These are phyloP conservation scores for Ailanthus altissimus DNA, from an alignment of 345 rosid genomes.

Conservation along the genomic window DNA sequence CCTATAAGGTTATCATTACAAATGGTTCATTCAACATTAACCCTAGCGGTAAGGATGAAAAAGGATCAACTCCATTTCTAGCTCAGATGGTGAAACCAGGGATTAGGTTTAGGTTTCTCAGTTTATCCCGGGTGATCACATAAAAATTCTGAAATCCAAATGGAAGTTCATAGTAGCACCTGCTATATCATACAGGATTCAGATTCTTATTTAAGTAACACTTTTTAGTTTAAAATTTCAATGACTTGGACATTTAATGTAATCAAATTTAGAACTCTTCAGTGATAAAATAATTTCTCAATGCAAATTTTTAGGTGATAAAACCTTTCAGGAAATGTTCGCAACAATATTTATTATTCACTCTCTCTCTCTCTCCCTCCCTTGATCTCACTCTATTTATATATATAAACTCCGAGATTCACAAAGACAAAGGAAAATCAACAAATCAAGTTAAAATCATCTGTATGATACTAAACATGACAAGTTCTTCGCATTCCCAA, in stretches of 20 bases:
- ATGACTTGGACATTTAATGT: neutral
- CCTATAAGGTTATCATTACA: neutral
- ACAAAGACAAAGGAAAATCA: neutral
- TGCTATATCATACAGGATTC: neutral
- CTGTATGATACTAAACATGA: slow-evolving; percentile 1
- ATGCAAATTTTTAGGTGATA: neutral
- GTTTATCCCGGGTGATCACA: neutral
- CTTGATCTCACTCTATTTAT: too few species aligned
- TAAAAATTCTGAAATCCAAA: neutral
- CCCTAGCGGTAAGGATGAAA: neutral
- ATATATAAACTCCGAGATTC: neutral
- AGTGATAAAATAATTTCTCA: neutral
- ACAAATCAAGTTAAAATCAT: neutral
- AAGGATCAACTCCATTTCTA: neutral
- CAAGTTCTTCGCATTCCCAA: neutral
- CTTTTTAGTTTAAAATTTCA: neutral
- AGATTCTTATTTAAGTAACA: neutral
- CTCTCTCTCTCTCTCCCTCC: too few species aligned
- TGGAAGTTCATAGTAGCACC: neutral
- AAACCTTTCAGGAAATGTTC: neutral
- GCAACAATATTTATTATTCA: neutral
- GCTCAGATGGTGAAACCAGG: neutral
- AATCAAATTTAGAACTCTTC: neutral
- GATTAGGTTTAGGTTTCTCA: neutral
- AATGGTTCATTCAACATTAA: neutral